Percentiles rank a stretch among this genome's conserved stretches.
Conservation (phyloP, 805 yeast genomes). For the Lachancea quebecensis region DNA sequence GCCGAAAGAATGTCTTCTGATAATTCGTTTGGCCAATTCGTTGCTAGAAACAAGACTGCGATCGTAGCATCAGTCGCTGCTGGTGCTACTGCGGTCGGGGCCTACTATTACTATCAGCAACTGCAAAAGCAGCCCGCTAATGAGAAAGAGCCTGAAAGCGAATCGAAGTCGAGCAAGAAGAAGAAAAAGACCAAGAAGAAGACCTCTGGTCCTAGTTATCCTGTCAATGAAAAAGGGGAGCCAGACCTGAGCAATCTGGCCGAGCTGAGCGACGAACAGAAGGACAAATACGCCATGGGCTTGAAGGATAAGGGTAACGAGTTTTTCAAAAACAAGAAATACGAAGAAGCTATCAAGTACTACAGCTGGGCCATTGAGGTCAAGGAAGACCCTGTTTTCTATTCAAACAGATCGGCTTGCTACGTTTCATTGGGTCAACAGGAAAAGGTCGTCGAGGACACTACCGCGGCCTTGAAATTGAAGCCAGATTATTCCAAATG, state of each 20-base stretch:
- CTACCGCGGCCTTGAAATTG: constrained; percentile 75
- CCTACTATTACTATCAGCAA: constrained; percentile 44
- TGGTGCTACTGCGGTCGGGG: constrained; percentile 56
- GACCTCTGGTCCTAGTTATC: constrained; percentile 36
- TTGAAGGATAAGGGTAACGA: constrained; percentile 88
- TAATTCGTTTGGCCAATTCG: constrained; percentile 26
- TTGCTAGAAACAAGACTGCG: constrained; percentile 48
- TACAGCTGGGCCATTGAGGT: constrained; percentile 73
- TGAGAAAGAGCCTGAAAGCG: constrained; percentile 16
- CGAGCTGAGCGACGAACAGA: constrained; percentile 43
- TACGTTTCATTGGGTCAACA: constrained; percentile 73
- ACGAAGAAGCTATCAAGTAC: constrained; percentile 66
- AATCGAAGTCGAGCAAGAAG: constrained; percentile 39
- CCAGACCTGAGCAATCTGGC: constrained; percentile 47
- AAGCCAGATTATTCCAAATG: constrained; percentile 92
- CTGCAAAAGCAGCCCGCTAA: constrained; percentile 19
- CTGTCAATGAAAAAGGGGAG: constrained; percentile 49
- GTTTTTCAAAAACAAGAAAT: constrained; percentile 63
- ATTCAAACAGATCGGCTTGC: constrained; percentile 95
- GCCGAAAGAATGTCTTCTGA: constrained; percentile 21
- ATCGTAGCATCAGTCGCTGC: constrained; percentile 58
- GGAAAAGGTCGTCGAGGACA: constrained; percentile 81
- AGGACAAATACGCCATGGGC: constrained; percentile 58
- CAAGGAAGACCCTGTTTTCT: constrained; percentile 79
- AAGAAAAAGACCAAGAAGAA: constrained; percentile 31